These are phyloP conservation scores for Geotrichum australiense DNA, from an alignment of 1,139 yeast genomes.

Conservation along the genomic window DNA sequence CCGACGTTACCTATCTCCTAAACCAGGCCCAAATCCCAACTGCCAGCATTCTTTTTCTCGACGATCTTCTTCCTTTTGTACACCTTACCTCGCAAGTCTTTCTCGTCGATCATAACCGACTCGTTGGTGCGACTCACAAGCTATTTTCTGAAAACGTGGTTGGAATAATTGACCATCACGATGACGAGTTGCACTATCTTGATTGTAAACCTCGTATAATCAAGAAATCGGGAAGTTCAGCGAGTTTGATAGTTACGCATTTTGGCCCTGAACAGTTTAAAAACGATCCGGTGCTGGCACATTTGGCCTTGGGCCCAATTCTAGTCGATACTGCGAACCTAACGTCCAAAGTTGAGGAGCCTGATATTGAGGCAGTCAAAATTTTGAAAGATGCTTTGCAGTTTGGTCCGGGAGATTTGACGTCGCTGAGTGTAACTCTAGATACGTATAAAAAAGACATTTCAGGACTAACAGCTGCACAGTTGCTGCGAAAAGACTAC, in stretches of 20 bases:
- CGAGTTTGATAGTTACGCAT: constrained; percentile 61
- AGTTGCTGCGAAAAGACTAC: constrained; percentile 73
- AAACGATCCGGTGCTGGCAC: constrained; percentile 36
- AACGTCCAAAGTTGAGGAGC: constrained; percentile 48
- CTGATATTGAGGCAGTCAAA: constrained; percentile 45
- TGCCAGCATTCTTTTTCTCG: constrained; percentile 52
- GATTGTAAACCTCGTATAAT: constrained; percentile 51
- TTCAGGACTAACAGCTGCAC: constrained; percentile 49
- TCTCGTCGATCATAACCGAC: constrained; percentile 77
- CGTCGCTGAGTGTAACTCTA: constrained; percentile 28
- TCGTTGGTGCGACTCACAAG: constrained; percentile 47
- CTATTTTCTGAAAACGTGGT: constrained; percentile 37
- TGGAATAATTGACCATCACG: constrained; percentile 83
- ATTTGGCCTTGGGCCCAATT: constrained; percentile 58
- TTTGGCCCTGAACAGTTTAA: constrained; percentile 36
- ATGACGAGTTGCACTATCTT: constrained; percentile 50
- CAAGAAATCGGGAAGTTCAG: constrained; percentile 65
- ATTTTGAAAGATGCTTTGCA: constrained; percentile 29
- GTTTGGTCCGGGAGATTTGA: constrained; percentile 6
- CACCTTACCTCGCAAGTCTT: constrained; percentile 33
- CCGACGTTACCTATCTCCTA: constrained; percentile 59
- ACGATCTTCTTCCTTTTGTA: constrained; percentile 41
- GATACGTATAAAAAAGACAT: constrained; percentile 57
- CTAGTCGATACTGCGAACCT: constrained; percentile 66
- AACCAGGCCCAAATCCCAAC: constrained; percentile 42